Percentiles rank a stretch among this genome's conserved stretches.
Conservation (phyloP, 306 rosid genomes). For the Mimosa pudica region DNA sequence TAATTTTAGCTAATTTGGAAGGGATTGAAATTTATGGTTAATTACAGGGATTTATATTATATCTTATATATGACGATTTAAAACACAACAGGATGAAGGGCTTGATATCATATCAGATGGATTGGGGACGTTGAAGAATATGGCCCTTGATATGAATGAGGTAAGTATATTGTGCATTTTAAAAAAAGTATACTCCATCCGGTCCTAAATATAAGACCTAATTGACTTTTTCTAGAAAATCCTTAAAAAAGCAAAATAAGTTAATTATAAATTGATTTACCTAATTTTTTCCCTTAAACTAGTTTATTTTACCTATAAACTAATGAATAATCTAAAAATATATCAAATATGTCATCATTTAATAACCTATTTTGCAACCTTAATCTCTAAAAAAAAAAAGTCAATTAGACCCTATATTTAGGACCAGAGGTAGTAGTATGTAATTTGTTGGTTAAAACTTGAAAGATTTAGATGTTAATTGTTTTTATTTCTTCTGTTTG, state of each 20-base stretch:
- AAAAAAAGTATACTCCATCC: slow-evolving; percentile 19
- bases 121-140: slow-evolving; percentile 66
- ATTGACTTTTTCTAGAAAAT: too few relatives aligned
- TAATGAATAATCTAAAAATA: too few relatives aligned
- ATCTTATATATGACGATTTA: slow-evolving; percentile 23
- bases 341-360: too few relatives aligned
- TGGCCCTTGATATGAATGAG: slow-evolving; percentile 91
- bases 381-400: too few relatives aligned
- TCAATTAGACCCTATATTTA: too few relatives aligned
- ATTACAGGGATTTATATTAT: slow-evolving; percentile 7
- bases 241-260: too few relatives aligned
- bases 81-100: slow-evolving; percentile 68
- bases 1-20: slow-evolving; percentile 29
- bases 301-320: too few relatives aligned
- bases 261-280: too few relatives aligned
- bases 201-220: too few relatives aligned
- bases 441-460: neutral
- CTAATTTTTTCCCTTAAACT: too few relatives aligned
- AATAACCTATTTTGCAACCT: too few relatives aligned
- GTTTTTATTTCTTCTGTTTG: slow-evolving; percentile 10
- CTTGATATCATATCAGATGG: slow-evolving; percentile 94
- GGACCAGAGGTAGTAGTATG: too few relatives aligned
- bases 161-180: slow-evolving; percentile 37
- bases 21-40: slow-evolving; percentile 10
- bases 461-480: slow-evolving; percentile 23